Evolutionary conservation across 257 asterid species (phyloP).

Genomic region (Pogostemon cablin): DNA sequence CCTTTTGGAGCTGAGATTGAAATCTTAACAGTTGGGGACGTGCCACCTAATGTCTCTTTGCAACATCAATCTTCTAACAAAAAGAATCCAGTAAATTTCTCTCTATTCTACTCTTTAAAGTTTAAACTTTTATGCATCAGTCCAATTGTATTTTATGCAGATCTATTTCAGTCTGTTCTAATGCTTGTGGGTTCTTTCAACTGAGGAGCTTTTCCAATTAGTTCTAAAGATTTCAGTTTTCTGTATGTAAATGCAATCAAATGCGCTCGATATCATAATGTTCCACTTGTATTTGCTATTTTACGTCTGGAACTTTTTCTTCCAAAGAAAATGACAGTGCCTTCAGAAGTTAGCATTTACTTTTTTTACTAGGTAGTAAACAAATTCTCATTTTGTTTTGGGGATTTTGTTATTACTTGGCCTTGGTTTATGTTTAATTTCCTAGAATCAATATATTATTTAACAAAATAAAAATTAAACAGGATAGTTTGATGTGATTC

Average conservation of each 20-base stretch:
- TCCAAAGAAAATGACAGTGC: neutral
- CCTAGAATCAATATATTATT: slow-evolving; percentile 10
- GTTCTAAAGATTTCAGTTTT: neutral
- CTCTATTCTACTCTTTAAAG: neutral
- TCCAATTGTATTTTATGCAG: neutral
- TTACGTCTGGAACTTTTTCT: slow-evolving; percentile 6
- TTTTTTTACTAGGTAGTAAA: neutral
- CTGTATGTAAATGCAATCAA: too few relatives aligned
- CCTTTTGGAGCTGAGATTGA: slow-evolving; percentile 6
- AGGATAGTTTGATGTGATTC: neutral
- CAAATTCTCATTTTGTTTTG: slow-evolving; percentile 15
- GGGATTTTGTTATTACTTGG: slow-evolving; percentile 3
- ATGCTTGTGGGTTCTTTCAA: neutral
- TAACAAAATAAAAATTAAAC: neutral
- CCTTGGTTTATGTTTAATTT: slow-evolving; percentile 4
- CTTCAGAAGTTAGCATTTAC: neutral
- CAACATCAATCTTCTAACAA: slow-evolving; percentile 34
- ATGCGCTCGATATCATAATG: neutral
- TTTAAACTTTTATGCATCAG: slow-evolving; percentile 25
- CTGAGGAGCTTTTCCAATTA: neutral
- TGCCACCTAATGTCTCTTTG: slow-evolving; percentile 36
- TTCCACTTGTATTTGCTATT: neutral
- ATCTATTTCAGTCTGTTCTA: slow-evolving; percentile 1
- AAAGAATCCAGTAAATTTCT: slow-evolving; percentile 48
- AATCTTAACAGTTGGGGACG: slow-evolving; percentile 33